Evolutionary conservation across 768 basidiomycete genomes (phyloP).

Genomic region (Gyrodon lividus): DNA sequence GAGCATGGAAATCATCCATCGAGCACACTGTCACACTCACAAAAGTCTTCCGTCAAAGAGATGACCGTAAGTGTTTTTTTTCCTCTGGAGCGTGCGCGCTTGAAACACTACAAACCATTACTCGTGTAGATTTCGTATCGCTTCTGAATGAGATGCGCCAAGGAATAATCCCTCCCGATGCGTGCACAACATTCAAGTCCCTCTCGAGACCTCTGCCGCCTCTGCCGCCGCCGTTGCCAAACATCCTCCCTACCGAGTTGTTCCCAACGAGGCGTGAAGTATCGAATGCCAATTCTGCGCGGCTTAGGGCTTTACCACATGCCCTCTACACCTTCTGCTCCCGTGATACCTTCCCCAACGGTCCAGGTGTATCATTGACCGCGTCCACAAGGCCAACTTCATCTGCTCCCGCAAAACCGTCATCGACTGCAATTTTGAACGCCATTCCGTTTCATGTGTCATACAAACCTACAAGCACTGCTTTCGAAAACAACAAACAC

Average conservation of each 20-base stretch:
- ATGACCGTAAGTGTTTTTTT: constrained; percentile 46
- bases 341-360: constrained; percentile 43
- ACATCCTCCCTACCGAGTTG: constrained; percentile 48
- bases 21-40: constrained; percentile 62
- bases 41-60: constrained; percentile 76
- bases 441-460: constrained; percentile 23
- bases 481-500: constrained; percentile 34
- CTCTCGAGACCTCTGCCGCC: constrained; percentile 36
- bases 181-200: constrained; percentile 46
- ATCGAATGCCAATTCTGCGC: constrained; percentile 56
- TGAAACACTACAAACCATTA: neutral
- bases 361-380: neutral
- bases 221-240: constrained; percentile 26
- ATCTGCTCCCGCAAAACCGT: neutral
- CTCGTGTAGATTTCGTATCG: constrained; percentile 55
- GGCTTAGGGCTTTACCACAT: constrained; percentile 49
- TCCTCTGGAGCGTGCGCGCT: too few relatives aligned
- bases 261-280: constrained; percentile 73
- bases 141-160: constrained; percentile 77
- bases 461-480: constrained; percentile 22
- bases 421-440: neutral
- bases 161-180: constrained; percentile 48
- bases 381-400: constrained; percentile 3
- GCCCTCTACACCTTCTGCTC: constrained; percentile 45
- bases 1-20: constrained; percentile 42